phyloP scores from a whole-genome alignment of 345 rosid genomes.

The Pugionium cornutum region DNA sequence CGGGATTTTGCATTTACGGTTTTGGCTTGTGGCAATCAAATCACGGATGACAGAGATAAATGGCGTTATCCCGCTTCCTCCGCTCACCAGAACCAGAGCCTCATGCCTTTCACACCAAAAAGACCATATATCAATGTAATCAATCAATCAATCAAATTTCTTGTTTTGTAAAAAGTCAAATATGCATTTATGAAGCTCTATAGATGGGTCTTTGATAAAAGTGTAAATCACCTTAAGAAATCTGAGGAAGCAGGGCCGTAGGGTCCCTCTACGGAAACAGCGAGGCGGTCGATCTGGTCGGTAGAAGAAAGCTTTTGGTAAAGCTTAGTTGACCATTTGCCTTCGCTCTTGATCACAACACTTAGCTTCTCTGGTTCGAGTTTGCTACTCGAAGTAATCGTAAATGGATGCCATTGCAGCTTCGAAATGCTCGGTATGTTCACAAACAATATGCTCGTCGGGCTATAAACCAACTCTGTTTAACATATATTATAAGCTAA shows the following conservation, averaged over 20 bases:
- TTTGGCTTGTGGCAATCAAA: slow-evolving; percentile 43
- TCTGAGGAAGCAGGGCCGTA: slow-evolving; percentile 76
- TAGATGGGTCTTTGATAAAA: too few species aligned
- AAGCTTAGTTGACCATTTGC: slow-evolving; percentile 75
- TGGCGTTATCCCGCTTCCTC: slow-evolving; percentile 84
- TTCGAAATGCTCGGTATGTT: slow-evolving; percentile 77
- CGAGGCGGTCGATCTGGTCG: slow-evolving; percentile 45
- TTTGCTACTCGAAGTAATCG: slow-evolving; percentile 68
- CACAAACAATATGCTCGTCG: slow-evolving; percentile 66
- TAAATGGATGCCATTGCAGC: slow-evolving; percentile 95
- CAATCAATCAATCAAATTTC: too few species aligned
- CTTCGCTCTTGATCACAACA: slow-evolving; percentile 64
- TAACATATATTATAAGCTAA: too few species aligned
- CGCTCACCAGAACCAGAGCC: slow-evolving; percentile 67
- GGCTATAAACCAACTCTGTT: slow-evolving; percentile 61
- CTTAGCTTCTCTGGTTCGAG: slow-evolving; percentile 67
- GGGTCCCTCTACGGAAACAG: slow-evolving; percentile 79
- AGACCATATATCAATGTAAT: not conserved
- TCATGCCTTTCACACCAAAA: slow-evolving; percentile 47
- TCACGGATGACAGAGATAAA: slow-evolving; percentile 71
- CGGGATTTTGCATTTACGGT: slow-evolving; percentile 41
- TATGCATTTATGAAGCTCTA: too few species aligned
- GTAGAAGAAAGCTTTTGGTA: slow-evolving; percentile 56
- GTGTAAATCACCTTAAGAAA: slow-evolving; percentile 51
- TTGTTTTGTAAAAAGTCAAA: too few species aligned